These are phyloP conservation scores for Penicillium glabrum DNA, from an alignment of 2,329 filamentous ascomycete genomes.

Conservation along the genomic window DNA sequence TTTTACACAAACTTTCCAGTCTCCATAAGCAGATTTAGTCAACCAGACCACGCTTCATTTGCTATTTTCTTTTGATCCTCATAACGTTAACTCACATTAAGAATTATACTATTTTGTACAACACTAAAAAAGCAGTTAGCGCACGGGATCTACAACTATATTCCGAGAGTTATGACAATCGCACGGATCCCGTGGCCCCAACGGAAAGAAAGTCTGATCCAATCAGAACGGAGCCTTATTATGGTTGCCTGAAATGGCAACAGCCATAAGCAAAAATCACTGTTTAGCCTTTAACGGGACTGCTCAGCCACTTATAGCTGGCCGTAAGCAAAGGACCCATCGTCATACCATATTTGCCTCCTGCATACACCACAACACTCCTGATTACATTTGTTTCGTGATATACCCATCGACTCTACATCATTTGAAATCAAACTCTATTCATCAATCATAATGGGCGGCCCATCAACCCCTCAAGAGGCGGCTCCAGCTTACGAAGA, in stretches of 20 bases:
- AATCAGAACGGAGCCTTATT: neutral
- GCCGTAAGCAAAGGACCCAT: neutral
- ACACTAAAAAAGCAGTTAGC: no score
- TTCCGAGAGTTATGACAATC: neutral
- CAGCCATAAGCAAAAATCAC: neutral
- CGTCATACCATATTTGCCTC: neutral
- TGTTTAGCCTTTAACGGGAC: neutral
- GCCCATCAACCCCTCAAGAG: neutral
- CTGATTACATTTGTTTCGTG: neutral
- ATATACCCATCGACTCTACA: neutral
- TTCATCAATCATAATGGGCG: slow-evolving; percentile 1
- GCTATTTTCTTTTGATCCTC: neutral
- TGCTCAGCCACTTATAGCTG: neutral
- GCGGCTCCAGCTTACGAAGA: slow-evolving; percentile 15
- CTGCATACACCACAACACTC: neutral
- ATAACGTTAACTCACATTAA: neutral
- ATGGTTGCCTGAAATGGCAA: neutral
- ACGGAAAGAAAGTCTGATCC: neutral
- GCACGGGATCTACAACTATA: no score
- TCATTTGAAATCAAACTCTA: neutral
- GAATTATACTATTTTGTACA: no score
- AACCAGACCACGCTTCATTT: no score
- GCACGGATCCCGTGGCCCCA: neutral
- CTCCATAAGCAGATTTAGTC: no score
- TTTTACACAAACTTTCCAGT: no score